Base-by-base conservation (phyloP, 225 moss, liverwort and hornwort species). In the Marchantia paleacea region DNA sequence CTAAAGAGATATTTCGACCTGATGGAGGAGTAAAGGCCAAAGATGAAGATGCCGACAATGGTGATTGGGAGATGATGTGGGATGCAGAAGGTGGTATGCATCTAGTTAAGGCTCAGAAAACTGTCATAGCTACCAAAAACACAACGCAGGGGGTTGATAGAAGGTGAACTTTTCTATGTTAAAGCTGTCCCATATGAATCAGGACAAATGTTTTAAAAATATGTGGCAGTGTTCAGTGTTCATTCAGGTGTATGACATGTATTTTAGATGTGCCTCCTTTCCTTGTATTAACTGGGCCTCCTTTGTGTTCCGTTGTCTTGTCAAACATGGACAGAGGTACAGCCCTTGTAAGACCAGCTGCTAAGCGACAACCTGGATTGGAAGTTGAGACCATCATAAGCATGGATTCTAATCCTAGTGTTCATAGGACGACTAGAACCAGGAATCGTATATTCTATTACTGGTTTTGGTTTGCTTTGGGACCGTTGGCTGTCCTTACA, bases 81-180 rank as follows among this genome's bases (percentile, higher is more conserved):
- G 93, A 94, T 80, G 93, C 93, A 9, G 93, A 94, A 83, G 93
- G 93, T 14, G 93, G 87, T 20, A 89, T 94, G 93, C 93, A 94
- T 80, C 83, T 94, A 63, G 83, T 94, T 49, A 91, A 87, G 80
- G 90, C 87, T 24, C 87, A 85, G 13, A 90, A 89, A 82, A 50
- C 55, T 80, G 78, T 80, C 76, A 78, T 90, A 22, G 3, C 78
- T 16, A 51, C 76, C 20, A 80, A 87, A 7, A 84, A 87, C 49
- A 82, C 90, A 54, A 85, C 78, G 14, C 80, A 80, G 73, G 73
- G 48, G 61, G 58, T 24, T 7, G 80, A 73, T 72, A 61, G 73
- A 61, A 73, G 80, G 80, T 80, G 57, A 15, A 30, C 13, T 25
- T 47, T 57, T 25, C 8, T 15, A 7, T 16, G 55, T 55, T 28